Evolutionary conservation across 305 asterid species (phyloP).

Genomic region (Ajuga reptans): DNA sequence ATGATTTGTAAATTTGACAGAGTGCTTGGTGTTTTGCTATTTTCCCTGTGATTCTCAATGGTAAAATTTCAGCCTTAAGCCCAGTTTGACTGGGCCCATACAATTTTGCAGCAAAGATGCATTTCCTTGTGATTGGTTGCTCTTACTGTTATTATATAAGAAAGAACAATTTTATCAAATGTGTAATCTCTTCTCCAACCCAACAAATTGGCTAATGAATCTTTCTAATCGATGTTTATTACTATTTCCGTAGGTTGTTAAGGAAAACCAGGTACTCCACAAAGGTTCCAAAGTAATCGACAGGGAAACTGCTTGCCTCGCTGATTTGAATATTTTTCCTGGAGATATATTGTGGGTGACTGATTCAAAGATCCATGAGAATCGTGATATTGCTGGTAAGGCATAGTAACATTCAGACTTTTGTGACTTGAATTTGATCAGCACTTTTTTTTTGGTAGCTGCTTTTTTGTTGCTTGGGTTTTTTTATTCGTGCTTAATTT

Average conservation of each 20-base stretch:
- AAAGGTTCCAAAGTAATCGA: constrained; percentile 67
- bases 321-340: constrained; percentile 78
- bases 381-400: constrained; percentile 98
- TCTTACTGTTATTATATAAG: not conserved
- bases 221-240: constrained; percentile 7
- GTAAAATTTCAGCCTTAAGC: not conserved
- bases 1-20: not conserved
- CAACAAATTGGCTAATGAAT: not conserved
- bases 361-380: constrained; percentile 89
- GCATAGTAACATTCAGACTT: not conserved
- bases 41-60: not conserved
- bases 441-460: not conserved
- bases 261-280: constrained; percentile 94
- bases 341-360: constrained; percentile 93
- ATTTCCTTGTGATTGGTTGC: constrained; percentile 5
- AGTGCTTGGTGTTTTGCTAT: not conserved
- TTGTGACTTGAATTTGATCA: constrained; percentile 3
- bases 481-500: not conserved
- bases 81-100: not conserved
- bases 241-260: constrained; percentile 56
- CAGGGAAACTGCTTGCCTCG: constrained; percentile 70
- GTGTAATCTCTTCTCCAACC: constrained; percentile 4
- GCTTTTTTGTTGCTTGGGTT: not conserved
- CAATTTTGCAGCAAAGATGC: constrained; percentile 4
- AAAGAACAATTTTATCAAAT: not conserved